phyloP scores from a whole-genome alignment of 805 yeast genomes.

The Ogataea trehalophila region DNA sequence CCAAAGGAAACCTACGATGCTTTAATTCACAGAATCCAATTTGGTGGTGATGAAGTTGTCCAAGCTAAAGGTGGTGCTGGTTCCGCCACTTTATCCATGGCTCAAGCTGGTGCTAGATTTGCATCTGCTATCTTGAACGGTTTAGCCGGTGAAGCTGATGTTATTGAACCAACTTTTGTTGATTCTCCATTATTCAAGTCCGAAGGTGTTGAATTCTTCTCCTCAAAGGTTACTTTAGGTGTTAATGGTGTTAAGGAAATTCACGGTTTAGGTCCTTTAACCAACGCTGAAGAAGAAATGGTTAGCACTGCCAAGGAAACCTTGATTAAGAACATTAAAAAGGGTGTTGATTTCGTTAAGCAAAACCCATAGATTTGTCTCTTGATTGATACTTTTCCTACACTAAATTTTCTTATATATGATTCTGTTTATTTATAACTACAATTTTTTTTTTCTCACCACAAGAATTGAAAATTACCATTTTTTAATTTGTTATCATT shows the following conservation, averaged over 20 bases:
- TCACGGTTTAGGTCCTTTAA: constrained; percentile 71
- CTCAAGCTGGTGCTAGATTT: constrained; percentile 76
- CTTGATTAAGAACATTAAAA: constrained; percentile 81
- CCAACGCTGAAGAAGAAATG: constrained; percentile 79
- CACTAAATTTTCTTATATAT: neutral
- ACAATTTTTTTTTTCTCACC: neutral
- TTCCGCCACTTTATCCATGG: constrained; percentile 83
- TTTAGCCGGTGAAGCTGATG: constrained; percentile 39
- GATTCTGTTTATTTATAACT: neutral
- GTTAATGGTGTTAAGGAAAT: constrained; percentile 81
- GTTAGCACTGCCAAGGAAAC: constrained; percentile 83
- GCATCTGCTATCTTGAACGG: constrained; percentile 62
- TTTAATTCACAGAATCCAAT: constrained; percentile 85
- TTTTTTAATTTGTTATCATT: too few relatives aligned
- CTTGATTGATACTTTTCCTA: neutral
- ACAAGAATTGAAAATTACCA: too few relatives aligned
- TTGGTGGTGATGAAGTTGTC: constrained; percentile 87
- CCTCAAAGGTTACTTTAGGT: constrained; percentile 91
- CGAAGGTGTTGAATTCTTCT: constrained; percentile 96
- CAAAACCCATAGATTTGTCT: constrained; percentile 55
- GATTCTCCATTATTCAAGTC: constrained; percentile 76
- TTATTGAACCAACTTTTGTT: constrained; percentile 51
- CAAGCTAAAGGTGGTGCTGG: constrained; percentile 83
- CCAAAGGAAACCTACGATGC: constrained; percentile 60
- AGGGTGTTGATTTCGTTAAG: constrained; percentile 86